These are phyloP conservation scores for Fusarium concolor DNA, from an alignment of 2,329 filamentous ascomycete species.

Conservation along the genomic window DNA sequence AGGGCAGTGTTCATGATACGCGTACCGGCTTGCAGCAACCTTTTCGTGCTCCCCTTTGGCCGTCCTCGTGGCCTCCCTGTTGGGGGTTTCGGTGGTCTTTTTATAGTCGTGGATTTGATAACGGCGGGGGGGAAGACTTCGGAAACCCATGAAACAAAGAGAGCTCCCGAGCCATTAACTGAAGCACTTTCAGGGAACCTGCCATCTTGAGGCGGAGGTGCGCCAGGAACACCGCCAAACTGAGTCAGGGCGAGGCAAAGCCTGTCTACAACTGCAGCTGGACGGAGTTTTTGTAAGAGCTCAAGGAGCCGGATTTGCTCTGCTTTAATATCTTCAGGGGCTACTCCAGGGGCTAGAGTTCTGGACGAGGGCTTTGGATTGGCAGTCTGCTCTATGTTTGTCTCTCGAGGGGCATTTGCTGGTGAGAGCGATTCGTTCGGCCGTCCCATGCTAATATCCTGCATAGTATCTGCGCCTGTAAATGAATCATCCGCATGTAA, in stretches of 20 bases:
- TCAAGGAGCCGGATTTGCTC: conserved; percentile 71
- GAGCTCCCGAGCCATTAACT: conserved; percentile 66
- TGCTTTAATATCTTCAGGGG: conserved; percentile 62
- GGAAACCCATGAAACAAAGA: conserved; percentile 71
- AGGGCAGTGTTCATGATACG: conserved; percentile 49
- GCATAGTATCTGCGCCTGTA: background rate
- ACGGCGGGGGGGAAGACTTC: conserved; percentile 69
- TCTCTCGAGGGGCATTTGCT: background rate
- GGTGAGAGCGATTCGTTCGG: background rate
- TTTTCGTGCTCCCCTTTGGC: conserved; percentile 64
- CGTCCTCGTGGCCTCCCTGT: conserved; percentile 61
- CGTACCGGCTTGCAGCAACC: conserved; percentile 37
- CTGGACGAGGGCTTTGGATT: conserved; percentile 32
- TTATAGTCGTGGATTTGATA: background rate
- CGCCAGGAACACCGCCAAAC: conserved; percentile 70
- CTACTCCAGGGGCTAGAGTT: conserved; percentile 48
- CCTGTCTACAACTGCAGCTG: conserved; percentile 69
- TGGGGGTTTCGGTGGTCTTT: conserved; percentile 1
- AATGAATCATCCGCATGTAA: background rate
- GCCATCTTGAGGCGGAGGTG: conserved; percentile 62
- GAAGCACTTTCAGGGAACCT: conserved; percentile 67
- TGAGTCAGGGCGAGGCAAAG: conserved; percentile 72
- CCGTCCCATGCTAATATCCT: background rate
- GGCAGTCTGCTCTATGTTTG: background rate
- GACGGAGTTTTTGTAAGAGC: conserved; percentile 66